Evolutionary conservation across 1,284 basidiomycete species (phyloP), one percentile per base, ranked within the genome.

Genomic region (Xanthoconium separans): DNA sequence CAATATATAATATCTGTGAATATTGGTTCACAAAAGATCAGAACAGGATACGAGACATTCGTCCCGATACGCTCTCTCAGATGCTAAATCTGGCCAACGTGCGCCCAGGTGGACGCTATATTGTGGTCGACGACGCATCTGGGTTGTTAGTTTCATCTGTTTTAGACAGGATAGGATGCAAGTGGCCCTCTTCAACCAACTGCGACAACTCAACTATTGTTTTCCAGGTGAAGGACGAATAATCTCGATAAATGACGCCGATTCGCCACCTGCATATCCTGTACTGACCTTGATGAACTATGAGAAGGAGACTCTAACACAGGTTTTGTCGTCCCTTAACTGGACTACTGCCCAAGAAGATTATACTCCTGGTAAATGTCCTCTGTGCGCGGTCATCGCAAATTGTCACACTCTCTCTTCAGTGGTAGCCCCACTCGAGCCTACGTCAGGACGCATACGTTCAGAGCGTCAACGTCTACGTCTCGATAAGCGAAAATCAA

Each of bases 201-300:
- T 15, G 24, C 4, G 16, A 36, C 24, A 11, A 12, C 16, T 27
- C 60, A 33, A 50, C 50, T 20, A n/a, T 43, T 50, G n/a, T n/a
- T 42, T 53, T 20, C 11, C 58, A 90, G 89, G 92, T 34, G 75
- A 87, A 63, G 95, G 95, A 6, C 81, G 85, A 49, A 75, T 99
- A 20, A 76, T 98, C 54, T 84, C 91, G 3, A 86, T 99, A 64
- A 93, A 89, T 64, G 93, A 97, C 61, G 84, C 88, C 33, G 96
- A 98, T 65, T 93, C 91, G 4, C 95, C 96, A 7, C 96, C 97
- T 11, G 88, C 93, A 36, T 94, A 95, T 70, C 93, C 93, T 37
- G 82, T 95, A 20, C 73, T 96, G 66, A 77, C 81, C 2, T 78
- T 87, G 51, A 93, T 97, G 90, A 98, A 98, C 70, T 93, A 95